Conservation (phyloP, 225 moss, liverwort and hornwort species). For the Sphagnum contortum region DNA sequence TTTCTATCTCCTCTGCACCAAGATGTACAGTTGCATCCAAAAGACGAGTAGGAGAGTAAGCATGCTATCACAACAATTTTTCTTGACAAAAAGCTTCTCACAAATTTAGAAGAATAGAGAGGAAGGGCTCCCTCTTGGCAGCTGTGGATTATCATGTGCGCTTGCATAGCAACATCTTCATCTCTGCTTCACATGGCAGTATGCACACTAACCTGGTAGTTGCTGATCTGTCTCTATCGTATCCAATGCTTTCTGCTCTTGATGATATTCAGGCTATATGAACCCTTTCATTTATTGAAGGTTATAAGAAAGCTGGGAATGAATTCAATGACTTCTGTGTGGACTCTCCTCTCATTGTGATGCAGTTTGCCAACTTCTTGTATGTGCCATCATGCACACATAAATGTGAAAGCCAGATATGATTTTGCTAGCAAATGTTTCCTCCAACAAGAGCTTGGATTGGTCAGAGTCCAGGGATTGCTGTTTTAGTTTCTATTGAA, state of each 20-base stretch:
- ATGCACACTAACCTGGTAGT: constrained; percentile 93
- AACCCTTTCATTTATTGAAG: no score
- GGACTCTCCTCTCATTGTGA: no score
- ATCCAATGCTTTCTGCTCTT: no score
- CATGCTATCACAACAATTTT: no score
- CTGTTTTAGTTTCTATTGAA: constrained; percentile 8
- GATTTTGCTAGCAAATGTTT: constrained; percentile 70
- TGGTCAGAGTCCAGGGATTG: constrained; percentile 53
- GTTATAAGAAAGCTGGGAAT: no score
- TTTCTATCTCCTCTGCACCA: no score
- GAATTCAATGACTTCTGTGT: no score
- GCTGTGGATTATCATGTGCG: constrained; percentile 84
- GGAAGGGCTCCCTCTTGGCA: constrained; percentile 48
- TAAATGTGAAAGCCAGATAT: constrained; percentile 67
- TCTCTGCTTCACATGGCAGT: constrained; percentile 91
- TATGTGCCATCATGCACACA: constrained; percentile 58
- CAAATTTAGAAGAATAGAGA: constrained; percentile 10
- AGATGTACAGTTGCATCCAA: no score
- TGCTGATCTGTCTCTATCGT: no score
- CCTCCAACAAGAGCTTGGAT: constrained; percentile 34
- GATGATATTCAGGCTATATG: no score
- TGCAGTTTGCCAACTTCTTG: not conserved
- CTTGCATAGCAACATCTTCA: constrained; percentile 73
- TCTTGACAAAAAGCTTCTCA: no score
- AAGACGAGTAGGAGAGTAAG: no score